Base-by-base conservation (phyloP, 2,329 filamentous ascomycete species). In the Diplodia mutila region DNA sequence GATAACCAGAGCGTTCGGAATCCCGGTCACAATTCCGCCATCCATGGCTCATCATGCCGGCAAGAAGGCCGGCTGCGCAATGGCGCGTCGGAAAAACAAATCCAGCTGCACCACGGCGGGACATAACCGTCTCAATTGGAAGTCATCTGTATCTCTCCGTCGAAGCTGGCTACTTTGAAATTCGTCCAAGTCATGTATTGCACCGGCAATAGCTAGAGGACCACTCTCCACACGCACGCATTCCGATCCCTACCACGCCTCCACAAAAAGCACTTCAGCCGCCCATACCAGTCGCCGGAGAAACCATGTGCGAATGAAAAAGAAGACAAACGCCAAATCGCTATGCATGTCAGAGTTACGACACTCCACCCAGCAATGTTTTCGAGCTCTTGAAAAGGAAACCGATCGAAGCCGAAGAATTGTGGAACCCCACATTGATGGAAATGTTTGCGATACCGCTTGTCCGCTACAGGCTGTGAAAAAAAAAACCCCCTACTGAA, bases 311-410 rank as follows among this genome's bases (percentile, higher is more conserved):
- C n/a, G 11, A 21, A 21, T 21, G 42, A 46, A 18, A 46, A 11
- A 21, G 42, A 21, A 21, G 42, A 46, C 11, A 21, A 59, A 59
- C 55, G 55, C 55, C 55, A 27, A 52, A 29, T 59, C 55, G 55
- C 55, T 59, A 59, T 59, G 55, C 55, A 59, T 59, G 16, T 18
- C 37, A 59, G 9, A 46, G 42, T 46, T 21, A 46, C n/a, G 42
- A 46, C 42, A 21, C 6, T 59, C 34, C 55, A 14, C 55, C 34
- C 37, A 27, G 37, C 37, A 46, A 46, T 21, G 18, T 34, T 21
- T 18, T 57, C n/a, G 21, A 39, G 42, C 42, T 21, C 12, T 42
- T 39, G n/a, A 16, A 6, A 5, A 46, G 23, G 37, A 34, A n/a
- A 12, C 18, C 21, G 8, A 32, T 37, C 29, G 27, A 29, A n/a